phyloP scores from a whole-genome alignment of 306 rosid species.

The Dalbergia cultrata region DNA sequence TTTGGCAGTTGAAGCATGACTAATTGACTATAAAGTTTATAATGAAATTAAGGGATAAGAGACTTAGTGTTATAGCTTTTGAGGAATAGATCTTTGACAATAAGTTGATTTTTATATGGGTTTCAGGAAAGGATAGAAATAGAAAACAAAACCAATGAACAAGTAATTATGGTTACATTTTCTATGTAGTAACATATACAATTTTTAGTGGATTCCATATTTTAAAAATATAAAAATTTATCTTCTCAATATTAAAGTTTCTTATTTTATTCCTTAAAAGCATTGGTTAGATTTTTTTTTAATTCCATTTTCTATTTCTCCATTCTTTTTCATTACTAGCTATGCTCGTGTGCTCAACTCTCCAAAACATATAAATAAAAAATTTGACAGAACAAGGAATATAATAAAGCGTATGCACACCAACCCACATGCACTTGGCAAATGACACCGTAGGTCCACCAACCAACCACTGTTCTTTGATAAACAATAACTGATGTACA shows the following conservation, averaged over 20 bases:
- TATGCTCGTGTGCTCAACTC: too few species aligned
- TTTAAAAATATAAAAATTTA: too few species aligned
- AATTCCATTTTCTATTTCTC: too few species aligned
- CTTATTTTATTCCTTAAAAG: too few species aligned
- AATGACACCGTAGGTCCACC: not conserved
- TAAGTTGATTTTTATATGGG: not conserved
- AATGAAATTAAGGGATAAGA: not conserved
- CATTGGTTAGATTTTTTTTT: too few species aligned
- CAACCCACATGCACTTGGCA: not conserved
- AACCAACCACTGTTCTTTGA: not conserved
- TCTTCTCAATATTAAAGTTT: too few species aligned
- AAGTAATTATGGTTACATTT: not conserved
- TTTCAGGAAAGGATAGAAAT: not conserved
- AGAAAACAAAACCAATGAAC: not conserved
- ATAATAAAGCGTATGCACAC: not conserved
- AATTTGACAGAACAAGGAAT: not conserved
- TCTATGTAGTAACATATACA: not conserved
- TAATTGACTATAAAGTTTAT: not conserved
- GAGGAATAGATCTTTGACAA: not conserved
- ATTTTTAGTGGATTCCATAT: too few species aligned
- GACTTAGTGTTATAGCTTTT: not conserved
- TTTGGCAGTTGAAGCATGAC: not conserved
- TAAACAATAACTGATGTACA: conserved; percentile 27
- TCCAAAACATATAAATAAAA: not conserved
- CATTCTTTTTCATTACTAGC: too few species aligned